Base-by-base conservation (phyloP, 1,284 basidiomycete genomes). In the Cutaneotrichosporon spelunceum region DNA sequence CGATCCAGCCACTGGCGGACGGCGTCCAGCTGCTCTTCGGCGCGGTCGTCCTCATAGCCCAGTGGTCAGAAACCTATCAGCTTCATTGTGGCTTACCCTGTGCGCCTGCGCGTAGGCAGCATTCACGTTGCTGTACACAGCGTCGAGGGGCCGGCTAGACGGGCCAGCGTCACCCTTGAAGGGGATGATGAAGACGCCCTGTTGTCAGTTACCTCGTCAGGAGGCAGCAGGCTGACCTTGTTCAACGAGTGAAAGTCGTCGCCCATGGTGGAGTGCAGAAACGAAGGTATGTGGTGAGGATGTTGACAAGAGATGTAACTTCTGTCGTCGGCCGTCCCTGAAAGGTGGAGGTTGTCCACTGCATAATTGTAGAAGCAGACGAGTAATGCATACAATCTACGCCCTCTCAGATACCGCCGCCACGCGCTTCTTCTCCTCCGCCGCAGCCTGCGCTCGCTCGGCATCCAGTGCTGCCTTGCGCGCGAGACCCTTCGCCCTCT, bases 171-270 rank as follows among this genome's bases (percentile, higher is more conserved):
- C 19, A 62, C 53, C 60, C 14, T 67, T 48, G 60, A 68, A 74
- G 16, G 72, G 72, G 21, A 74, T 48, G 47, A 74, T 66, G 59
- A 72, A 72, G 7, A 75, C 70, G 39, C 73, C 73, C 73, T 75
- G 26, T 1, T n/a, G 47, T 64, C 47, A 64, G 59, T 29, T n/a
- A 7, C 4, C 10, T 23, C 4, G 11, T 29, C 7, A 19, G 27
- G 3, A 26, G 23, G 8, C 3, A 13, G 9, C 16, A 0, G 1
- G 55, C 70, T 49, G 11, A 75, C 73, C 67, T 70, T 70, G 68
- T 66, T 73, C 8, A 73, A 52, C 3, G 73, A 73, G 42, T 73
- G 70, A 44, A 68, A 71, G 33, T 67, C 67, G 52, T 70, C 65
- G 52, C 70, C 61, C 71, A 70, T 71, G 26, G 30, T 34, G 58